A percentile compares a stretch with the other conserved stretches of the same genome.
Conservation (phyloP, 2,329 filamentous ascomycete genomes). For the Fusarium hostae region DNA sequence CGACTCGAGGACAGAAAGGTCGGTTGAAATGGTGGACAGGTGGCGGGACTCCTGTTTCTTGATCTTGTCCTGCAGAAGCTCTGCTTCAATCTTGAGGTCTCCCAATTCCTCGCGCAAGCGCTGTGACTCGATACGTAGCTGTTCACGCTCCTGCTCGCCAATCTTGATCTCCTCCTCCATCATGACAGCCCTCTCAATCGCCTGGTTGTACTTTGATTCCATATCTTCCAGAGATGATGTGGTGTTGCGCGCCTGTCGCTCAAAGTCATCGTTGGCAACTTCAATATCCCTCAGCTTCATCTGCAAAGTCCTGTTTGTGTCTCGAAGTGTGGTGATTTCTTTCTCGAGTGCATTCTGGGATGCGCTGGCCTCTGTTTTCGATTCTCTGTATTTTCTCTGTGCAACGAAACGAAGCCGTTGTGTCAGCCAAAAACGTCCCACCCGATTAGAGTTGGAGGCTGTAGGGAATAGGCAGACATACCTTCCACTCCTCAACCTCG, state of each 20-base stretch:
- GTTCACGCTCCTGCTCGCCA: conserved; percentile 91
- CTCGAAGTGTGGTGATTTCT: conserved; percentile 91
- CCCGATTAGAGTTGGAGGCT: background rate
- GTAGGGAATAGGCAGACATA: conserved; percentile 55
- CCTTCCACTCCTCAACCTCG: conserved; percentile 99
- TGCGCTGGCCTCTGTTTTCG: conserved; percentile 85
- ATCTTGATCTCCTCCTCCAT: conserved; percentile 94
- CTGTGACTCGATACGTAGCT: conserved; percentile 89
- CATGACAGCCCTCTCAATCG: conserved; percentile 91
- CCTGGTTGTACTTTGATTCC: conserved; percentile 95
- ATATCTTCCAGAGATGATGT: conserved; percentile 96
- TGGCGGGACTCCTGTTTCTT: conserved; percentile 74
- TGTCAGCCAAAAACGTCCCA: conserved; percentile 17
- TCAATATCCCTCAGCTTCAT: conserved; percentile 92
- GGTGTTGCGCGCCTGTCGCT: conserved; percentile 94
- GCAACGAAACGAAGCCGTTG: conserved; percentile 20
- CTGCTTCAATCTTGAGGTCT: conserved; percentile 93
- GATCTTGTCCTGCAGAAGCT: conserved; percentile 94
- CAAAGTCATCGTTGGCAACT: conserved; percentile 98
- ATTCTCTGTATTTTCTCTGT: conserved; percentile 94
- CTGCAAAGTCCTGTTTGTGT: conserved; percentile 83
- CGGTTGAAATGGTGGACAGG: conserved; percentile 68
- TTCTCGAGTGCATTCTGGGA: conserved; percentile 91
- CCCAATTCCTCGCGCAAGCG: conserved; percentile 89
- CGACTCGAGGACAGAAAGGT: conserved; percentile 72